Evolutionary conservation across 805 yeast species (phyloP).

Genomic region (Zygosaccharomyces pseudorouxii): DNA sequence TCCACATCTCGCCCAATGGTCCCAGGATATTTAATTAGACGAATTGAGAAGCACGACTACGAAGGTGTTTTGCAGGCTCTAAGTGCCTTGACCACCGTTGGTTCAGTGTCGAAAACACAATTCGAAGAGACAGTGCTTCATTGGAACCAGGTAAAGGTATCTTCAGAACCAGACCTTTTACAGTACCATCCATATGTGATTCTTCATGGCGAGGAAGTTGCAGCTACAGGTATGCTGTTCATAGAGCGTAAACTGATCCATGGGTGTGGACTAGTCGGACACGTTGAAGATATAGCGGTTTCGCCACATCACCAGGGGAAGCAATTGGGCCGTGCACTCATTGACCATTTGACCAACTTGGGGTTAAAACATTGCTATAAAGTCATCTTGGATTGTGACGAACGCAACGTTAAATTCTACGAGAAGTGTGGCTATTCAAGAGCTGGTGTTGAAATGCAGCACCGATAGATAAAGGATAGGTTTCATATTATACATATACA

Average conservation of each 20-base stretch:
- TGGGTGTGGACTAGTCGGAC: conserved; percentile 80
- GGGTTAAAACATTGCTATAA: conserved; percentile 78
- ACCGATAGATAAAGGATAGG: conserved; percentile 28
- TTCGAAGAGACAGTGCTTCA: conserved; percentile 50
- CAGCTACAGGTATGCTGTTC: conserved; percentile 78
- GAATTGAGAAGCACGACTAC: conserved; percentile 52
- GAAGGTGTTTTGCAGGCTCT: conserved; percentile 58
- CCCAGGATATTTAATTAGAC: conserved; percentile 64
- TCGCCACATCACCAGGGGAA: conserved; percentile 72
- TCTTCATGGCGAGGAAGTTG: conserved; percentile 48
- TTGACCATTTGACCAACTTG: conserved; percentile 53
- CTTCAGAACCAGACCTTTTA: conserved; percentile 22
- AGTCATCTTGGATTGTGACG: conserved; percentile 82
- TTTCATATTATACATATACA: conserved; percentile 6
- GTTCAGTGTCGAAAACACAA: conserved; percentile 49
- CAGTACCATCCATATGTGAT: conserved; percentile 71
- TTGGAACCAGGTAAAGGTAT: conserved; percentile 46
- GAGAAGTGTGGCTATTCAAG: conserved; percentile 75
- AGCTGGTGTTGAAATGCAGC: conserved; percentile 68
- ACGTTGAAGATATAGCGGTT: conserved; percentile 92
- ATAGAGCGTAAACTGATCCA: conserved; percentile 83
- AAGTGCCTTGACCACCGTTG: conserved; percentile 75
- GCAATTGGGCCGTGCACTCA: conserved; percentile 66
- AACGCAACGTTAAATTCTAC: conserved; percentile 77
- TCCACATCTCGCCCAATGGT: conserved; percentile 5